Evolutionary conservation across 495 filamentous ascomycete species (phyloP).

Genomic region (Pseudomonodictys pantanalensis): DNA sequence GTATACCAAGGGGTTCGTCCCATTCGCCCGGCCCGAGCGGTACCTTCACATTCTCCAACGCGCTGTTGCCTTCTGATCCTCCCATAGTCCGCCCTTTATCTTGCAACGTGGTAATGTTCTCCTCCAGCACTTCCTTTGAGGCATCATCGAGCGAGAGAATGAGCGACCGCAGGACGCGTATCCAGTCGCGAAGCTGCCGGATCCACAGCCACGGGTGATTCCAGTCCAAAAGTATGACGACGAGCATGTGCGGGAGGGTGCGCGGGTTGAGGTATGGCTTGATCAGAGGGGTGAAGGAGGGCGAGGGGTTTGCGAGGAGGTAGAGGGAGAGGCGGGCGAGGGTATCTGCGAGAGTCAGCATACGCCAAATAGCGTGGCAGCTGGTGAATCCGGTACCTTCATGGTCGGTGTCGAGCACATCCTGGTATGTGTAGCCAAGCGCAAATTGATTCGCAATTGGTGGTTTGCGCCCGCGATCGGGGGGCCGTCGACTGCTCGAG

Average conservation of each 20-base stretch:
- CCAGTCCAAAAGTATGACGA: conserved; percentile 91
- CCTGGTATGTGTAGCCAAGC: conserved; percentile 90
- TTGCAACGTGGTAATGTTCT: conserved; percentile 66
- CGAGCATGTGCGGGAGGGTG: conserved; percentile 80
- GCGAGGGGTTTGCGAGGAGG: conserved; percentile 77
- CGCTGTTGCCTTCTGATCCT: conserved; percentile 21
- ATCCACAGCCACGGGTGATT: conserved; percentile 89
- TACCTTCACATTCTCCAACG: conserved; percentile 57
- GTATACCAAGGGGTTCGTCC: conserved; percentile 86
- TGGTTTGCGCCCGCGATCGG: conserved; percentile 56
- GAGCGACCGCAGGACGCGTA: conserved; percentile 72
- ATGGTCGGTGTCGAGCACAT: conserved; percentile 91
- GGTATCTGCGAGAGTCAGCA: conserved; percentile 57
- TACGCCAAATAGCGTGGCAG: not conserved
- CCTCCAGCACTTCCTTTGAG: conserved; percentile 77
- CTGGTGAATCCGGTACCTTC: conserved; percentile 62
- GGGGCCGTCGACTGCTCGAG: conserved; percentile 50
- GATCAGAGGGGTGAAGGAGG: conserved; percentile 78
- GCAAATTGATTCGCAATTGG: conserved; percentile 92
- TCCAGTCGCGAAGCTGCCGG: conserved; percentile 82
- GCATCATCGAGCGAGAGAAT: conserved; percentile 71
- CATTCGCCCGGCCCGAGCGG: conserved; percentile 89
- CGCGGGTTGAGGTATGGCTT: conserved; percentile 80
- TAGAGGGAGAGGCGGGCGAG: conserved; percentile 89
- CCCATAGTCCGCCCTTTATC: conserved; percentile 49